Conservation (phyloP, 257 asterid genomes). For the Scutellaria minor region DNA sequence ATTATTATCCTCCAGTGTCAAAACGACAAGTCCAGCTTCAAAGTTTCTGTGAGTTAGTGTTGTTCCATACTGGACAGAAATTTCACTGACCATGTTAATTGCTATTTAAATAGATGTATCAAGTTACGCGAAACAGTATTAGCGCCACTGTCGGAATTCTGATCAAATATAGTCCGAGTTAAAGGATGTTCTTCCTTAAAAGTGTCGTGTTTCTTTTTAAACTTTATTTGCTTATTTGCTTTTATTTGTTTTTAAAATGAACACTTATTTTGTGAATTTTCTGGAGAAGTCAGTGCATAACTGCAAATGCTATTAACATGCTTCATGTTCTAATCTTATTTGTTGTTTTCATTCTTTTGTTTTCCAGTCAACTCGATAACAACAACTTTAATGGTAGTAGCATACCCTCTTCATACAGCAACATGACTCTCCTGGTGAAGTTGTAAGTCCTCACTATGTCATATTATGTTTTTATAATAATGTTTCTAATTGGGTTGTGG, state of each 20-base stretch:
- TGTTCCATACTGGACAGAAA: too few species aligned
- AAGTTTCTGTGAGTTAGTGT: too few species aligned
- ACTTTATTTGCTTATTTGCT: not conserved
- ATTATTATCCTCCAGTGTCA: too few species aligned
- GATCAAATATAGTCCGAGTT: not conserved
- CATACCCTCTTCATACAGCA: slow-evolving; percentile 71
- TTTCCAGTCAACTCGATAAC: slow-evolving; percentile 82
- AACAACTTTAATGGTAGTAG: slow-evolving; percentile 69
- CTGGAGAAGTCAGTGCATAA: not conserved
- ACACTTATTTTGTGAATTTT: not conserved
- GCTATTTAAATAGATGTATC: too few species aligned
- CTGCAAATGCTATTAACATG: not conserved
- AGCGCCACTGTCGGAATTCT: too few species aligned
- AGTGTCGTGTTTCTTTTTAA: not conserved
- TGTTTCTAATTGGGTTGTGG: not conserved
- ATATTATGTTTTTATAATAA: not conserved
- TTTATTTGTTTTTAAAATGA: not conserved
- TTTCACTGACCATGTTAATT: too few species aligned
- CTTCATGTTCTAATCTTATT: slow-evolving; percentile 12
- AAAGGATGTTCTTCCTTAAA: not conserved
- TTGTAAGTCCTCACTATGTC: slow-evolving; percentile 55
- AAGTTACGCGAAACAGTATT: too few species aligned
- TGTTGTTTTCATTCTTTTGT: slow-evolving; percentile 12
- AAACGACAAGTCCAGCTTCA: too few species aligned
- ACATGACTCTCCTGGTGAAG: slow-evolving; percentile 71